Evolutionary conservation across 805 yeast species (phyloP).

Genomic region (Starmerella vitae): DNA sequence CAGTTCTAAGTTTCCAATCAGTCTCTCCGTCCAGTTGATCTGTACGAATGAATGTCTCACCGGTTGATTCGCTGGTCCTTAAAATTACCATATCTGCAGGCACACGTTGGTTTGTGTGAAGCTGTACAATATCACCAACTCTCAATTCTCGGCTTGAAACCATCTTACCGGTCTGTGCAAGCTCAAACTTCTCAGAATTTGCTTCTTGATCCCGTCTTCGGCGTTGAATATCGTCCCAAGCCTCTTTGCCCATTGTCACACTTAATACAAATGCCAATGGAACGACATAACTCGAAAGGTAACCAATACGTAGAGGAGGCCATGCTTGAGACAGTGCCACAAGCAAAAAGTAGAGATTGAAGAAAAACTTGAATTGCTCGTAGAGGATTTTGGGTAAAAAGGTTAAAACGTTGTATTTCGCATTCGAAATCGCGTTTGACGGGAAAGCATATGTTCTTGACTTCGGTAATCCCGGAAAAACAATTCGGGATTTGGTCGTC

Average conservation of each 20-base stretch:
- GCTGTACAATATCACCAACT: conserved; percentile 73
- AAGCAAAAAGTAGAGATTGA: conserved; percentile 76
- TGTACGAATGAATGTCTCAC: conserved; percentile 88
- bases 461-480: conserved; percentile 13
- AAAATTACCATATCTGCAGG: conserved; percentile 88
- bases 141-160: conserved; percentile 49
- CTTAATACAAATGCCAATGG: conserved; percentile 86
- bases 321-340: conserved; percentile 90
- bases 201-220: conserved; percentile 82
- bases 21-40: conserved; percentile 99
- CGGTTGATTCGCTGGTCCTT: conserved; percentile 64
- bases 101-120: conserved; percentile 70
- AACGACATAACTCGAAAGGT: conserved; percentile 79
- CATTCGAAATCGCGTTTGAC: conserved; percentile 78
- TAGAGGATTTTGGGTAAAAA: conserved; percentile 80
- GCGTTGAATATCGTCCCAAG: conserved; percentile 82
- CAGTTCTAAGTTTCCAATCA: conserved; percentile 89
- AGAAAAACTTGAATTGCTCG: conserved; percentile 94
- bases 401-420: conserved; percentile 78
- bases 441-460: conserved; percentile 27
- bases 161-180: conserved; percentile 24
- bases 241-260: conserved; percentile 93
- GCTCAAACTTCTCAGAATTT: conserved; percentile 69
- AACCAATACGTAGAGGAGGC: conserved; percentile 85
- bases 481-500: conserved; percentile 7